Base-by-base conservation (phyloP, 805 yeast species). In the Yarrowia sp. region DNA sequence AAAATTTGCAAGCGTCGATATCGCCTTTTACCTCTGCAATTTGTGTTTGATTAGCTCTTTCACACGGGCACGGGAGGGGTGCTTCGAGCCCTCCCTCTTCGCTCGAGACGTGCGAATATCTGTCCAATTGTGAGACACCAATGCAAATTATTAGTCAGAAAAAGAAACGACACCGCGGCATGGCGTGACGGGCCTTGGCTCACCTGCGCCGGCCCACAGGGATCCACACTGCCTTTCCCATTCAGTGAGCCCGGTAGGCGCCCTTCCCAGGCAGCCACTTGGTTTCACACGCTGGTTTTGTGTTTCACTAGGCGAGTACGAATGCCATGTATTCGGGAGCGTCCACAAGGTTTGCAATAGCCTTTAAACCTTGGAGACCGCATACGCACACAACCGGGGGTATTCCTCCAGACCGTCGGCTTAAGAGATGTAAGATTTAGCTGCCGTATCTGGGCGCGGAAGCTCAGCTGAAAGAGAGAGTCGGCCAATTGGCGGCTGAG, bases 281-380 rank as follows among this genome's bases (percentile, higher is more conserved):
- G 8, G 22, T 24, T 24, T 24, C 47, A 42, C 29, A 3, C 21
- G 8, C 9, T n/a, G 21, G 10, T 42, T 39, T 41, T 41, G 46
- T 16, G 51, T 44, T 44, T 44, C 35, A 44, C 25, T 27, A 44
- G 21, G 35, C 51, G 51, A 44, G 51, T 44, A 44, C 51, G 51
- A 29, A 16, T 9, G 12, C 21, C 42, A 21, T 39, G 31, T n/a
- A n/a, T 18, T 31, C 21, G 24, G 14, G 4, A 10, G 12, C 24
- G 31, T 14, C 22, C 31, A 27, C 6, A 22, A 42, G 33, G 33
- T 42, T 41, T 16, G 16, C 22, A 9, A 14, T 16, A 25, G 22
- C 14, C 22, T 44, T 44, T 44, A 27, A 27, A 14, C 25, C 51
- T 44, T 44, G 51, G 24, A 16, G 16, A 44, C 49, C 49, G 49